phyloP scores from a whole-genome alignment of 495 filamentous ascomycete species.

The Penicillium crystallinum region DNA sequence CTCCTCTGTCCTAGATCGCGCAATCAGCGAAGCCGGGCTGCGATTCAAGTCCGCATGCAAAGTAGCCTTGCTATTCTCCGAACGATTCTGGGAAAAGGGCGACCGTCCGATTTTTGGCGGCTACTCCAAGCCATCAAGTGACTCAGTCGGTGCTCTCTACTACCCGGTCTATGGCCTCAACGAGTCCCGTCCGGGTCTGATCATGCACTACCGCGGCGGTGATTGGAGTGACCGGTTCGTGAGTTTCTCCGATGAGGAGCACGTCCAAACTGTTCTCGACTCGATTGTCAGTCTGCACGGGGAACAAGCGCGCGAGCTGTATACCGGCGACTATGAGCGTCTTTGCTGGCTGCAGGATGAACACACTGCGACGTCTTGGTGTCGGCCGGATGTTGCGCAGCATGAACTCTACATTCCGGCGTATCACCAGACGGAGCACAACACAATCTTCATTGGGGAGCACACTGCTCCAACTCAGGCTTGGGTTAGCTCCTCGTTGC shows the following conservation, averaged over 20 bases:
- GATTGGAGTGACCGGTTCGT: constrained; percentile 43
- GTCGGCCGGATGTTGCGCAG: constrained; percentile 48
- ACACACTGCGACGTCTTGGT: constrained; percentile 48
- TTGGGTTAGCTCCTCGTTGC: constrained; percentile 60
- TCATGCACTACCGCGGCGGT: constrained; percentile 51
- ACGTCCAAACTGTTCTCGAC: constrained; percentile 49
- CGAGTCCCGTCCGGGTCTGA: constrained; percentile 52
- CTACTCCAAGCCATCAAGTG: constrained; percentile 46
- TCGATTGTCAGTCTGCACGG: constrained; percentile 57
- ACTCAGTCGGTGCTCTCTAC: constrained; percentile 51
- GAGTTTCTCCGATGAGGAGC: constrained; percentile 45
- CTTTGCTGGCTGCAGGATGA: constrained; percentile 54
- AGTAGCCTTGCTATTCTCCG: constrained; percentile 55
- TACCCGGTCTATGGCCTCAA: constrained; percentile 60
- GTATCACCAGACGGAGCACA: constrained; percentile 59
- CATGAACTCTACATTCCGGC: constrained; percentile 61
- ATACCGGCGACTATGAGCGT: constrained; percentile 52
- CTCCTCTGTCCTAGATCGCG: constrained; percentile 41
- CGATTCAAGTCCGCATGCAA: constrained; percentile 58
- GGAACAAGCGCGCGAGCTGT: constrained; percentile 45
- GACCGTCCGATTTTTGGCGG: constrained; percentile 55
- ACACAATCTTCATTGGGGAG: constrained; percentile 62
- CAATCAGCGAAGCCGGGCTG: constrained; percentile 46
- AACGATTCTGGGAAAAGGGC: constrained; percentile 63
- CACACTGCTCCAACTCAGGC: constrained; percentile 65